Evolutionary conservation across 2,329 filamentous ascomycete species (phyloP).

Genomic region (Pseudogymnoascus sp.): DNA sequence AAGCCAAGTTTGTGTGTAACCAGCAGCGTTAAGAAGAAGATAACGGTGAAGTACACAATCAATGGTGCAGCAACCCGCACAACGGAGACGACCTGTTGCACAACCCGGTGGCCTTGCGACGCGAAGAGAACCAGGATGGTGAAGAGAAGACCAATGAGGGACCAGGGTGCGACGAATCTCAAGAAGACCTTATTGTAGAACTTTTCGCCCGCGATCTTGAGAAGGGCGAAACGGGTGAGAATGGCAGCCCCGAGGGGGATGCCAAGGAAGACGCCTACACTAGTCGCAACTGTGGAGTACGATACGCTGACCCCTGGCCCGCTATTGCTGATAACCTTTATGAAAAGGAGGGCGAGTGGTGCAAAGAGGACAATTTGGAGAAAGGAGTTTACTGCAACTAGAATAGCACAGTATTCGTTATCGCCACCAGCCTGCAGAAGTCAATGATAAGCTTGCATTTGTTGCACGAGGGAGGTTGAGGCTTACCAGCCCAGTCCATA

Average conservation of each 20-base stretch:
- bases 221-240: constrained; percentile 59
- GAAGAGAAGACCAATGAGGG: constrained; percentile 74
- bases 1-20: constrained; percentile 60
- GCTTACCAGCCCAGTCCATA: constrained; percentile 66
- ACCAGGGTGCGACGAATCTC: constrained; percentile 61
- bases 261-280: constrained; percentile 75
- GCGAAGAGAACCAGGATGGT: constrained; percentile 82
- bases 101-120: constrained; percentile 66
- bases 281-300: constrained; percentile 65
- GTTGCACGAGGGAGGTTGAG: background rate
- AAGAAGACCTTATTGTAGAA: constrained; percentile 65
- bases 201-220: constrained; percentile 41
- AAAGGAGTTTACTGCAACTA: constrained; percentile 66
- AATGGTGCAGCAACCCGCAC: constrained; percentile 72
- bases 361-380: constrained; percentile 67
- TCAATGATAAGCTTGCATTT: background rate
- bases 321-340: constrained; percentile 53
- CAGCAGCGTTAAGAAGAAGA: constrained; percentile 63
- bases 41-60: constrained; percentile 67
- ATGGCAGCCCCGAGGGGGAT: constrained; percentile 75
- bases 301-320: constrained; percentile 42
- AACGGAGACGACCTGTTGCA: constrained; percentile 76
- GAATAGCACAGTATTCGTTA: constrained; percentile 70
- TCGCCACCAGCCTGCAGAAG: constrained; percentile 56
- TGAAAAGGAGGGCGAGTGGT: constrained; percentile 55